Conservation (phyloP, 163 green algal species). For the Scenedesmus sp. region DNA sequence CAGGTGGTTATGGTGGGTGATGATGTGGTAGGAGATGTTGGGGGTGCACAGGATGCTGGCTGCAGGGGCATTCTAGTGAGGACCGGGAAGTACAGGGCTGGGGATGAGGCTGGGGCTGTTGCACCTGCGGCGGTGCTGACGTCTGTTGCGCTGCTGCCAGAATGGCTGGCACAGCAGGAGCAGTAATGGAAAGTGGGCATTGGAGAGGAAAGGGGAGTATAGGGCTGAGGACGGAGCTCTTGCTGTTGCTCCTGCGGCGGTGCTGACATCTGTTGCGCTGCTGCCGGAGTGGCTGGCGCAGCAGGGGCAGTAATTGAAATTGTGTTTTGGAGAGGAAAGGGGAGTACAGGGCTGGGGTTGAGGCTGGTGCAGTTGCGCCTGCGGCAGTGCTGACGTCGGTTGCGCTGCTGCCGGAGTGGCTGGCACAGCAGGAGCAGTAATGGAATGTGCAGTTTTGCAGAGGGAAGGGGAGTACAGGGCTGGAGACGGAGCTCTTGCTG, state of each 20-base stretch:
- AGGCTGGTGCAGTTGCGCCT: constrained; percentile 35
- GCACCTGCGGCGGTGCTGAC: constrained; percentile 49
- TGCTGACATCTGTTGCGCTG: constrained; percentile 46
- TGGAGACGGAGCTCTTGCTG: constrained; percentile 32
- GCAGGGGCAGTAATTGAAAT: constrained; percentile 17
- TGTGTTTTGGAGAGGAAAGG: constrained; percentile 11
- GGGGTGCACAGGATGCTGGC: constrained; percentile 57
- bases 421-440: no score
- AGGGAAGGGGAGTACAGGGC: constrained; percentile 63
- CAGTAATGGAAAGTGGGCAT: neutral
- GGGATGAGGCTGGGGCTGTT: constrained; percentile 44
- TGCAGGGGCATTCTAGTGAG: constrained; percentile 63
- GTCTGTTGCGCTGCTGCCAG: constrained; percentile 50
- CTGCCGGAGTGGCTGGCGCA: constrained; percentile 51
- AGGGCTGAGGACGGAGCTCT: constrained; percentile 36
- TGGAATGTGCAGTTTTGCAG: constrained; percentile 52
- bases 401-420: constrained; percentile 33
- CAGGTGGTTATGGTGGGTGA: constrained; percentile 70
- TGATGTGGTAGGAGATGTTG: constrained; percentile 64
- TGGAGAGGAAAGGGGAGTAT: constrained; percentile 37
- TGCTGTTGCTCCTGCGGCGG: constrained; percentile 45
- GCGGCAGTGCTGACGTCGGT: constrained; percentile 49
- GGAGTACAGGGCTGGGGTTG: constrained; percentile 52
- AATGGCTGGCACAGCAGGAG: constrained; percentile 43
- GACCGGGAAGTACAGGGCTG: constrained; percentile 65